A percentile compares a stretch with the other conserved stretches of the same genome.
Evolutionary conservation across 805 yeast species (phyloP).

Genomic region (Candida piceae): DNA sequence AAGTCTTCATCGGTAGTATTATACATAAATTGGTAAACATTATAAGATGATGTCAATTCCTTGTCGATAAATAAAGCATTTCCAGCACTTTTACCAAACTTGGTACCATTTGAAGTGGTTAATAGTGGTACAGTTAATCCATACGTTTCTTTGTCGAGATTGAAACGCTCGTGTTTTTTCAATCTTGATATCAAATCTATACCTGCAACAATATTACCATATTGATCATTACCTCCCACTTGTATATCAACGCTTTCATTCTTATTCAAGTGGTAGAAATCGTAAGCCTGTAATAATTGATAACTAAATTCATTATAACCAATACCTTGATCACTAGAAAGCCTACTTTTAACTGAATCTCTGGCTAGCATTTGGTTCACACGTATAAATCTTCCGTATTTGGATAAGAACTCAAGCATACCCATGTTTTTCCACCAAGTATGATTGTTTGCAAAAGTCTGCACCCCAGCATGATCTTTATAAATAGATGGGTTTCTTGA

Average conservation of each 20-base stretch:
- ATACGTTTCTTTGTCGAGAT: constrained; percentile 33
- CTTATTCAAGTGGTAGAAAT: constrained; percentile 75
- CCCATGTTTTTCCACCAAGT: constrained; percentile 82
- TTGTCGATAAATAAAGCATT: constrained; percentile 88
- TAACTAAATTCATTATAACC: constrained; percentile 95
- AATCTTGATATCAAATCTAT: constrained; percentile 75
- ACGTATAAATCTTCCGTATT: constrained; percentile 73
- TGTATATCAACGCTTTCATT: constrained; percentile 61
- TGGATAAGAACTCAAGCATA: constrained; percentile 72
- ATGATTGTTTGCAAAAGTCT: constrained; percentile 50
- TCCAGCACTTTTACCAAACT: constrained; percentile 96
- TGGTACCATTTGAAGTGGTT: constrained; percentile 84
- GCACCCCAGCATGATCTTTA: constrained; percentile 12
- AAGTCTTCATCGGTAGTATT: constrained; percentile 77
- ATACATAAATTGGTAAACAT: constrained; percentile 80
- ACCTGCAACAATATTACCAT: constrained; percentile 98
- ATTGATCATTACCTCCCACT: constrained; percentile 95
- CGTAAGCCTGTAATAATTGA: constrained; percentile 90
- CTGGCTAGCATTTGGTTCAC: constrained; percentile 84
- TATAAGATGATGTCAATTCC: constrained; percentile 70
- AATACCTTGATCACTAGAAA: constrained; percentile 65
- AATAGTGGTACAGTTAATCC: constrained; percentile 89
- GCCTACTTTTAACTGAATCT: constrained; percentile 76
- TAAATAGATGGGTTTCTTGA: constrained; percentile 34
- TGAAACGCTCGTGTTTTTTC: constrained; percentile 15